Evolutionary conservation across 768 basidiomycete species (phyloP), one percentile per base, ranked within the genome.

Genomic region (Albatrellus ellisii): DNA sequence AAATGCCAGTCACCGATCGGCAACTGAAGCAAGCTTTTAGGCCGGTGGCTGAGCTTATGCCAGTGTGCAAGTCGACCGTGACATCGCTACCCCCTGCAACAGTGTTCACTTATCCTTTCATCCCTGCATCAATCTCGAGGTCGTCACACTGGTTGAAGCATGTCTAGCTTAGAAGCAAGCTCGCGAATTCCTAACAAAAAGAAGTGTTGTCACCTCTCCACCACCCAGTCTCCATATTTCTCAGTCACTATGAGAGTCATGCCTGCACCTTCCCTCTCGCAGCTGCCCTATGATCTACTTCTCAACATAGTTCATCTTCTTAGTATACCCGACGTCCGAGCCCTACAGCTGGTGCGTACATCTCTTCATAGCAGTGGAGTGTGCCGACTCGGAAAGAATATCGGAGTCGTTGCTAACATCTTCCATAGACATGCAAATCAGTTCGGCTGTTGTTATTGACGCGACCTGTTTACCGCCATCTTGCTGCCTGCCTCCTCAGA

Each of bases 211-310:
- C 8, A 29, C 28, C 9, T 26, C 31, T 35, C 33, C 3, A 29
- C 11, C 37, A 21, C 29, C 4, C 26, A 27, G 8, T 28, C 29
- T 34, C 31, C 18, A 25, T 24, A 28, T 21, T 10, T 21, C n/a
- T 36, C 2, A 17, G 25, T 10, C 6, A 29, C 36, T 26, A 24
- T 46, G 20, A 26, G 21, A 26, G 21, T 25, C n/a, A 24, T 11
- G 37, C 12, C 3, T 12, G 2, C 37, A 46, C 18, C 46, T 14
- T 59, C 60, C 10, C 54, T 70, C 39, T 55, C 58, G 46, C 64
- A 61, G 4, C 62, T 84, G 15, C 80, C 80, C 0, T 81, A 81
- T 57, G 81, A 84, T 62, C 62, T 83, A 15, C 56, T 84, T 33
- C 67, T 83, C 43, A 77, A 78, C 61, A 72, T 84, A 56, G 70